Evolutionary conservation across 441 rosid genomes (phyloP), one percentile per base, ranked within the genome.

Genomic region (Brassica hybrid): DNA sequence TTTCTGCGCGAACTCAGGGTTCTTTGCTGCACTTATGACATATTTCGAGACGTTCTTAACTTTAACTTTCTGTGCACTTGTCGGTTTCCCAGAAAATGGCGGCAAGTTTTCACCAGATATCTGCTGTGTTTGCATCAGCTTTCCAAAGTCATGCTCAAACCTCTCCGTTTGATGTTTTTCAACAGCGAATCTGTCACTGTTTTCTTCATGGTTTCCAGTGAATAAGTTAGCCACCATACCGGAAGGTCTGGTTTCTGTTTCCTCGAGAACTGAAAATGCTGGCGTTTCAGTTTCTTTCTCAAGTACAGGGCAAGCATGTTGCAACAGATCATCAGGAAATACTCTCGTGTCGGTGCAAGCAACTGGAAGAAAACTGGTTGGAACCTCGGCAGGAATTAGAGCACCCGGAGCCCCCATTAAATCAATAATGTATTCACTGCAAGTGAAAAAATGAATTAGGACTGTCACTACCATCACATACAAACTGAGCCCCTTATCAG

Each of bases 351-450:
- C 90, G 36, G 88, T 80, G 34, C 88, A 89, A 71, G 88, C 73
- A 79, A 71, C 82, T 67, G 85, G 85, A 48, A 92, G 88, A 82
- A 81, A 88, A 82, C 79, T 85, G 79, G 88, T 85, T 48, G 99
- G 93, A 75, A 91, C 97, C 86, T 96, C 99, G 5, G 89, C 85
- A 74, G 99, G 99, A 79, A 94, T 91, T 61, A 96, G 85, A 14
- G 97, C 84, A 63, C 98, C 99, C 67, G 99, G 98, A 82, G 98
- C 99, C 82, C 97, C 98, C 99, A 96, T 96, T 76, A 96, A 89
- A 84, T 96, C 99, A 76, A 96, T 88, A 68, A 96, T 96, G 82
- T 91, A 96, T 80, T 96, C 99, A 77, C 98, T 89, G 92, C 90
- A 88, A 71, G 76, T 76, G 59, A 77, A 69, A 69, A 10, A 73